Conservation (phyloP, 129 eudicot species). For the Chrysanthemum lavandulifolium region DNA sequence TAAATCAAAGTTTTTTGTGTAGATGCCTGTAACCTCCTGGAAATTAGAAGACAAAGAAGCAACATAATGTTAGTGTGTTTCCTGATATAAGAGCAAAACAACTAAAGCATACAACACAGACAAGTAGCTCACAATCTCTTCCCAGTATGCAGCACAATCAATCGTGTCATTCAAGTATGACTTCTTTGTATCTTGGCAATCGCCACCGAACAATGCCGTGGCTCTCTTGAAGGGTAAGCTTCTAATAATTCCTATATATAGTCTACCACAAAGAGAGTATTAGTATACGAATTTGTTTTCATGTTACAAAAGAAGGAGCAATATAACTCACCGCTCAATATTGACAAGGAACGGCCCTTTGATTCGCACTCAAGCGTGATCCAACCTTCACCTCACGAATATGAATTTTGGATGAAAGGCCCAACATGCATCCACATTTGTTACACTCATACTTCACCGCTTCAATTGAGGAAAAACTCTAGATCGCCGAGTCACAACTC, state of each 20-base stretch:
- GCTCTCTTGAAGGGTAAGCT: conserved; percentile 94
- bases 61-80: conserved; percentile 4
- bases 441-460: conserved; percentile 91
- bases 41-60: conserved; percentile 5
- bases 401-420: no score
- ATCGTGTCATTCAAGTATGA: conserved; percentile 92
- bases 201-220: conserved; percentile 99
- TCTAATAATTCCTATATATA: conserved; percentile 87
- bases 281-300: conserved; percentile 1
- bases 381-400: no score
- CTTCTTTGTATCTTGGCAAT: conserved; percentile 95
- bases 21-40: conserved; percentile 96
- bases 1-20: conserved; percentile 92
- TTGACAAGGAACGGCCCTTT: conserved; percentile 96
- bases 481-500: conserved; percentile 93
- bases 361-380: conserved; percentile 80
- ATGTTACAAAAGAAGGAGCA: conserved; percentile 5
- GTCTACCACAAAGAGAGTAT: conserved; percentile 47
- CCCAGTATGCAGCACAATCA: conserved; percentile 99
- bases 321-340: conserved; percentile 64
- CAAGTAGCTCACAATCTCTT: conserved; percentile 68
- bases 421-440: conserved; percentile 77
- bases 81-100: conserved; percentile 1
- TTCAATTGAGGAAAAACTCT: conserved; percentile 97
- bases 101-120: not conserved